Evolutionary conservation across 179 eudicot species (phyloP).

Genomic region (Silene vulgaris): DNA sequence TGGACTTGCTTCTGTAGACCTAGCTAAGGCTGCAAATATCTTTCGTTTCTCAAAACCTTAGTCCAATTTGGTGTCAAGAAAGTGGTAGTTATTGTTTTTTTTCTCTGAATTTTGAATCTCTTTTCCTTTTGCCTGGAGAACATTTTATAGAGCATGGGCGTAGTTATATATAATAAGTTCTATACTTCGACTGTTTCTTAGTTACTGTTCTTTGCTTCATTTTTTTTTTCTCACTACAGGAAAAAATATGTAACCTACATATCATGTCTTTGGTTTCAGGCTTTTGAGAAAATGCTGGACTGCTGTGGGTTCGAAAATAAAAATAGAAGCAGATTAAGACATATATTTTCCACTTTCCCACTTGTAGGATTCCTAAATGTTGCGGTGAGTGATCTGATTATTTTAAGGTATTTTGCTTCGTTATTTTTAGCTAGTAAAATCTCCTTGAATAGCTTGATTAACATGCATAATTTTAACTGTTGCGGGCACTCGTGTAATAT

Average conservation of each 20-base stretch:
- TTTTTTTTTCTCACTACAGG: background rate
- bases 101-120: no score
- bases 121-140: no score
- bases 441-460: background rate
- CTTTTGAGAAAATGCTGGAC: constrained; percentile 13
- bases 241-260: background rate
- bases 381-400: constrained; percentile 10
- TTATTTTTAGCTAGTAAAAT: background rate
- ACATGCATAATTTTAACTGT: no score
- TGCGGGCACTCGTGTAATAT: no score
- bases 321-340: background rate
- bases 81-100: no score
- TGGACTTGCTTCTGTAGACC: background rate
- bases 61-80: no score
- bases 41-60: no score
- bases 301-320: background rate
- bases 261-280: constrained; percentile 5
- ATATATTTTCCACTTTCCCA: constrained; percentile 9
- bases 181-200: constrained; percentile 1
- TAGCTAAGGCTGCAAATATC: no score
- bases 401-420: background rate
- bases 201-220: background rate
- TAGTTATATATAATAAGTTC: background rate
- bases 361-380: constrained; percentile 11
- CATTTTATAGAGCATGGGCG: no score